Conservation (phyloP, 148 eudicot species). For the Dysphania ambrosioides region DNA sequence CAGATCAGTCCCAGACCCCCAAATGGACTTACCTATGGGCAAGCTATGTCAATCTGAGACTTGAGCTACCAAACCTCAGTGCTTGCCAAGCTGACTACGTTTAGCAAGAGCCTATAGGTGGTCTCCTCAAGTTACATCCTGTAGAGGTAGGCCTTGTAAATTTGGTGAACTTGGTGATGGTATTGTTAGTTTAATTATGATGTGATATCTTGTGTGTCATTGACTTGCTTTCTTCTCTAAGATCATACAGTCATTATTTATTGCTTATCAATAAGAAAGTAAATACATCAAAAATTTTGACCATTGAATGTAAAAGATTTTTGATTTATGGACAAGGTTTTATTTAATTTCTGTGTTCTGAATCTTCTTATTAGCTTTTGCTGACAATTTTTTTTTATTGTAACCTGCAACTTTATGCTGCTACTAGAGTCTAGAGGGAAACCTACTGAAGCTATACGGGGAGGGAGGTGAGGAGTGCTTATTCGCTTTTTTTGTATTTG, state of each 20-base stretch:
- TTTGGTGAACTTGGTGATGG: neutral
- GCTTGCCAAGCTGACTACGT: neutral
- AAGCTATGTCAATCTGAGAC: neutral
- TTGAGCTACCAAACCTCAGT: neutral
- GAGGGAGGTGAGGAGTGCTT: slow-evolving; percentile 71
- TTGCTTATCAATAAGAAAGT: neutral
- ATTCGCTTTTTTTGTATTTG: slow-evolving; percentile 16
- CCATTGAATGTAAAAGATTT: neutral
- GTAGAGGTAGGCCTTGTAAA: neutral
- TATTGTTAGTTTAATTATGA: neutral
- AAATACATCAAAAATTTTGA: neutral
- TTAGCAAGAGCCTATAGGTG: neutral
- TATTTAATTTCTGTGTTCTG: neutral
- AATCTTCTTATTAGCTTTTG: slow-evolving; percentile 2
- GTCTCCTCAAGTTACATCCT: neutral
- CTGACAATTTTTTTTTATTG: slow-evolving; percentile 4
- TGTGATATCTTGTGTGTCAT: neutral
- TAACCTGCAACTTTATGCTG: slow-evolving; percentile 11
- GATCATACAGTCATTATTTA: neutral
- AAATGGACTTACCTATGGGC: too few species aligned
- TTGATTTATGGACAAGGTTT: neutral
- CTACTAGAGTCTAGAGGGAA: slow-evolving; percentile 73
- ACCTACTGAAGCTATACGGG: slow-evolving; percentile 90
- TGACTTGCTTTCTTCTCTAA: neutral
- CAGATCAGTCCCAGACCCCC: neutral